Base-by-base conservation (phyloP, 164 flowering plant species). In the Hamamelis virginiana region DNA sequence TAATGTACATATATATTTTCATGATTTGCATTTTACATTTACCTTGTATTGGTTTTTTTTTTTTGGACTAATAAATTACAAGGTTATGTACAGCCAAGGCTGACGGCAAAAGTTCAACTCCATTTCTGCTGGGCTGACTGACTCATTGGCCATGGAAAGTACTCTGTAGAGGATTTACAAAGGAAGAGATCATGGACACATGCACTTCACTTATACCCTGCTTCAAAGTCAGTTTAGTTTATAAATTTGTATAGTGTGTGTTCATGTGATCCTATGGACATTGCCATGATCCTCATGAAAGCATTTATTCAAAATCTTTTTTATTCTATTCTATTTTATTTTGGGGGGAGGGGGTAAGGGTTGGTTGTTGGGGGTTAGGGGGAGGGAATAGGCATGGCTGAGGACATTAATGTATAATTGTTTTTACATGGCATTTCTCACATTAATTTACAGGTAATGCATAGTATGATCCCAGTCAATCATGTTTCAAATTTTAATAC, bases 221-320 rank as follows among this genome's bases (percentile, higher is more conserved):
- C 43, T 65, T 50, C 47, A 51, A 18, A 21, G 23, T 23, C 13
- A 22, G 27, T 28, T 57, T 65, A 51, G 15, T 51, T 51, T 50
- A 12, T 27, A 50, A 52, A 50, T 51, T 51, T 65, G 44, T 50
- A 6, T 33, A 33, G 27, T 27, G 22, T 51, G 9, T 18, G 58
- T 51, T 50, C 59, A 51, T 50, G 58, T 22, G 47, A 63, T 28
- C 8, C 45, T 26, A 65, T 65, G 46, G 15, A 65, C 68, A 48
- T 9, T 51, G 59, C 26, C 4, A 63, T 44, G 10, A 41, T 63
- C 28, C 33, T 25, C 26, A 12, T 38, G 48, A 22, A 23, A 57
- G 33, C 60, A 57, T 57, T 25, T 57, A 57, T 19, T 19, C 9
- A 13, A 23, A 62, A 12, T 50, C n/a, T 57, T n/a, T n/a, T n/a